phyloP scores from a whole-genome alignment of 352 stramenopile species.

The Pythium monospermum region DNA sequence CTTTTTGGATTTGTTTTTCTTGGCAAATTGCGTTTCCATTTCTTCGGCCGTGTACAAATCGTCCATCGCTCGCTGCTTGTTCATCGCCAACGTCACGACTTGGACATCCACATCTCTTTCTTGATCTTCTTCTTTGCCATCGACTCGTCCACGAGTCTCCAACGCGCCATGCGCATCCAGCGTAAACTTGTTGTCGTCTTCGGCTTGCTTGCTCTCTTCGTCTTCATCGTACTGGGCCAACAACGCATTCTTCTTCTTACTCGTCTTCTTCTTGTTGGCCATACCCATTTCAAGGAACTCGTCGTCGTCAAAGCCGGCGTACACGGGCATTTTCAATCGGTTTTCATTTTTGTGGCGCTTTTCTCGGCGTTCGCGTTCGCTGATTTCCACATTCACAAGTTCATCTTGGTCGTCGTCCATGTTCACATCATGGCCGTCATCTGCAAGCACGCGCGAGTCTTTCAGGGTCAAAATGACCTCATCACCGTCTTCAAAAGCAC shows the following conservation, averaged over 20 bases:
- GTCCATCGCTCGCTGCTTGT: conserved; percentile 38
- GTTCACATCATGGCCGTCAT: conserved; percentile 81
- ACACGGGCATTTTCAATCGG: conserved; percentile 70
- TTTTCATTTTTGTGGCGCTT: conserved; percentile 40
- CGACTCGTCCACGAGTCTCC: neutral
- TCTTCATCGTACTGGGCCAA: conserved; percentile 90
- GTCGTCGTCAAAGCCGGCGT: conserved; percentile 95
- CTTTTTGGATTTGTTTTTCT: conserved; percentile 71
- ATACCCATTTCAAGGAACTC: conserved; percentile 90
- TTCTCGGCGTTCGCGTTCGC: conserved; percentile 53
- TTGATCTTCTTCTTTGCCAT: neutral
- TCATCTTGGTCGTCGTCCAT: conserved; percentile 74
- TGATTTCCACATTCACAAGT: conserved; percentile 83
- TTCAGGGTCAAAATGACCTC: conserved; percentile 94
- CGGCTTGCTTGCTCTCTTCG: conserved; percentile 35
- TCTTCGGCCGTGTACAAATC: conserved; percentile 87
- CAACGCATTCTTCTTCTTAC: conserved; percentile 29
- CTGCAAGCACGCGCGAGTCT: conserved; percentile 83
- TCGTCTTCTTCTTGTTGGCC: conserved; percentile 27
- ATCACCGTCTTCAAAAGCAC: conserved; percentile 85
- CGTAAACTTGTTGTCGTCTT: conserved; percentile 49
- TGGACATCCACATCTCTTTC: conserved; percentile 34
- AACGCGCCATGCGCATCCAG: conserved; percentile 37
- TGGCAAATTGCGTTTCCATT: conserved; percentile 77
- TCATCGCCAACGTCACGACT: conserved; percentile 59